These are phyloP conservation scores for Lactarius pseudohatsudake DNA, from an alignment of 768 basidiomycete species.

Conservation along the genomic window DNA sequence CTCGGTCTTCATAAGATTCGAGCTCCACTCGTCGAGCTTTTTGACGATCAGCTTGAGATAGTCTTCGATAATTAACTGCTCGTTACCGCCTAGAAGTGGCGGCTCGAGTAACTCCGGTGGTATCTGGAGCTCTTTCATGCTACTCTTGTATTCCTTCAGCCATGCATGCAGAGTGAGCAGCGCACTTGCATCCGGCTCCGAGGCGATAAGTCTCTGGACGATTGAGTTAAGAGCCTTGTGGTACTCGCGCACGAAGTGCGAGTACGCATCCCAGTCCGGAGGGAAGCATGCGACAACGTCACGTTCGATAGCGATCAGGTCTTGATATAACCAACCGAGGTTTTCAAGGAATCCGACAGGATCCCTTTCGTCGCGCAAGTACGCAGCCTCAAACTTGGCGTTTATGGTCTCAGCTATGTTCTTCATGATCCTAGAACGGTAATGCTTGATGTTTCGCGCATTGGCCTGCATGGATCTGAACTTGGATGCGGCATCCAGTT, in stretches of 20 bases:
- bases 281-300: slow-evolving; percentile 93
- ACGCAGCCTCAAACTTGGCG: slow-evolving; percentile 66
- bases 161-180: slow-evolving; percentile 86
- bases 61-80: slow-evolving; percentile 90
- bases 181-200: slow-evolving; percentile 84
- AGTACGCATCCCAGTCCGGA: slow-evolving; percentile 85
- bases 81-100: slow-evolving; percentile 91
- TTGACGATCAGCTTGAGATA: slow-evolving; percentile 90
- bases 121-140: slow-evolving; percentile 91
- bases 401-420: slow-evolving; percentile 77
- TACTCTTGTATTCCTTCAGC: slow-evolving; percentile 94
- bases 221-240: slow-evolving; percentile 80
- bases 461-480: slow-evolving; percentile 93
- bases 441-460: slow-evolving; percentile 92
- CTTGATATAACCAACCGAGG: slow-evolving; percentile 91
- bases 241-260: slow-evolving; percentile 81
- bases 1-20: slow-evolving; percentile 92
- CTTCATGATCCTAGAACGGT: slow-evolving; percentile 85
- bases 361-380: slow-evolving; percentile 58
- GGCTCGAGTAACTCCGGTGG: slow-evolving; percentile 81
- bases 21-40: slow-evolving; percentile 97
- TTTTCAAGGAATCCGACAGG: slow-evolving; percentile 73
- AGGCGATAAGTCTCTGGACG: slow-evolving; percentile 65
- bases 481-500: slow-evolving; percentile 88
- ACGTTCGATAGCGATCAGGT: slow-evolving; percentile 88